phyloP scores from a whole-genome alignment of 257 asterid species.

The Plantago major region DNA sequence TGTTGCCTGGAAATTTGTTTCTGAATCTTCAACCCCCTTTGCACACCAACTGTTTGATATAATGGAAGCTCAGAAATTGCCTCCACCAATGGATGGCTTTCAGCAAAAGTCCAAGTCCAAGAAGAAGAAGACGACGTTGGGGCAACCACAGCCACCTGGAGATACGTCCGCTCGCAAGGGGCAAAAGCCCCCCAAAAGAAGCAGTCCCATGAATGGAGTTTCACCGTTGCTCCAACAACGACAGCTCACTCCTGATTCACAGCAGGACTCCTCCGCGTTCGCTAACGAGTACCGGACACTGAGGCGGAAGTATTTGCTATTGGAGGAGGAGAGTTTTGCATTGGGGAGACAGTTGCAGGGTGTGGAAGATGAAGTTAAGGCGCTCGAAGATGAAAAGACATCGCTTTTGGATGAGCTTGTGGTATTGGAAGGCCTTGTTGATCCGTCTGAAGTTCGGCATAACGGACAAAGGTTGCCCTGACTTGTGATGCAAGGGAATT shows the following conservation, averaged over 20 bases:
- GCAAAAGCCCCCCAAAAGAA: slow-evolving; percentile 46
- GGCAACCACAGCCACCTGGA: slow-evolving; percentile 27
- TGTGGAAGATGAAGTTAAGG: slow-evolving; percentile 58
- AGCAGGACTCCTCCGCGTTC: slow-evolving; percentile 39
- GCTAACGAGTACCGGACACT: slow-evolving; percentile 67
- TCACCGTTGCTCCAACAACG: too few species aligned
- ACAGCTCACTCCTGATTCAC: too few species aligned
- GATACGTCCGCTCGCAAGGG: slow-evolving; percentile 35
- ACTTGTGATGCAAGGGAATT: too few species aligned
- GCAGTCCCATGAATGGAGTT: slow-evolving; percentile 16
- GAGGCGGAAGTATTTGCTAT: slow-evolving; percentile 67
- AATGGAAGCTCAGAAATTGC: slow-evolving; percentile 53
- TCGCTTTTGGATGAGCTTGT: slow-evolving; percentile 79
- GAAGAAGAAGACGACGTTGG: slow-evolving; percentile 43
- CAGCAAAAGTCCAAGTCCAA: slow-evolving; percentile 36
- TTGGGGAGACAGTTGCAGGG: slow-evolving; percentile 57
- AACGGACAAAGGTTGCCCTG: too few species aligned
- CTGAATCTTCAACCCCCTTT: not conserved
- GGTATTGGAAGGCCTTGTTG: slow-evolving; percentile 81
- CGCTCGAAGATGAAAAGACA: slow-evolving; percentile 82
- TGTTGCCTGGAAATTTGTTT: too few species aligned
- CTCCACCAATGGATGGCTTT: slow-evolving; percentile 23
- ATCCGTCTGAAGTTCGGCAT: slow-evolving; percentile 50
- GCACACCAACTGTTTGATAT: slow-evolving; percentile 6
- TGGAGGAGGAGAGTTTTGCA: slow-evolving; percentile 76